Conservation (phyloP, 805 yeast species). For the Blastobotrys americana region DNA sequence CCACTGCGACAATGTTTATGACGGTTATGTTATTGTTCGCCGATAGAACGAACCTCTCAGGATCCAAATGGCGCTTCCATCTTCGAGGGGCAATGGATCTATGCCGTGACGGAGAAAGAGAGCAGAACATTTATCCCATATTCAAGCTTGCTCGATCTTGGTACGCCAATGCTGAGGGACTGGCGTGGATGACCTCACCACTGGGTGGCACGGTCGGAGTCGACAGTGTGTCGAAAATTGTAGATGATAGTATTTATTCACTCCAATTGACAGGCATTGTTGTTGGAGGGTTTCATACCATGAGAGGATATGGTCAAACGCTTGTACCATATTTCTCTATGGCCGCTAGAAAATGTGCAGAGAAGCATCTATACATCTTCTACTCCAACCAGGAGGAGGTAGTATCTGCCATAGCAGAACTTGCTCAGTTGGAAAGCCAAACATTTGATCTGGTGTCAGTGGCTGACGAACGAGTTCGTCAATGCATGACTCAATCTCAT, state of each 20-base stretch:
- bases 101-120: slow-evolving; percentile 2
- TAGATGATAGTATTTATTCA: slow-evolving; percentile 13
- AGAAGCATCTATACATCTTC: neutral
- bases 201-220: slow-evolving; percentile 14
- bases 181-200: slow-evolving; percentile 19
- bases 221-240: slow-evolving; percentile 4
- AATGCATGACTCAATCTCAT: slow-evolving; percentile 12
- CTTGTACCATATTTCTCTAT: slow-evolving; percentile 11
- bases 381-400: slow-evolving; percentile 1
- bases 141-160: slow-evolving; percentile 12
- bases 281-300: slow-evolving; percentile 16
- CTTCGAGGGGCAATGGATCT: slow-evolving; percentile 10
- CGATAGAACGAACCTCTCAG: slow-evolving; percentile 12
- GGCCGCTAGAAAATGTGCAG: slow-evolving; percentile 5
- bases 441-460: slow-evolving; percentile 4
- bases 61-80: slow-evolving; percentile 11
- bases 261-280: slow-evolving; percentile 10
- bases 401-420: neutral
- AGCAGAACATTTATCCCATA: neutral
- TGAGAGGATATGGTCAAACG: slow-evolving; percentile 14
- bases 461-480: slow-evolving; percentile 4
- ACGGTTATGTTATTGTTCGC: slow-evolving; percentile 15
- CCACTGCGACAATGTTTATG: slow-evolving; percentile 8
- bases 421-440: slow-evolving; percentile 6
- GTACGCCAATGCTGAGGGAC: slow-evolving; percentile 15